Percentiles rank a stretch among this genome's conserved stretches.
Evolutionary conservation across 78 protist species (phyloP).

Genomic region (Dictyostelium brefeldianum): DNA sequence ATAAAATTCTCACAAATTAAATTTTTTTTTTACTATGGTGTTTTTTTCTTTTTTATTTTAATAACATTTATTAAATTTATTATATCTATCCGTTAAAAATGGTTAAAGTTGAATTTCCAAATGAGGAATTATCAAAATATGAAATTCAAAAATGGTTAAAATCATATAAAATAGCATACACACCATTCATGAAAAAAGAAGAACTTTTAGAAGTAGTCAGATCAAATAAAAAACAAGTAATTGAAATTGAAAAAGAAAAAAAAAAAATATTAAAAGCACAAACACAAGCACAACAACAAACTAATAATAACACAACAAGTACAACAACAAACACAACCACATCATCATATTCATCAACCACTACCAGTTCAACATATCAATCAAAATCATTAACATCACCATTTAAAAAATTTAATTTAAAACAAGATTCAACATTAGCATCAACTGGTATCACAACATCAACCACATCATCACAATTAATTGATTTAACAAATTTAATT

Average conservation of each 20-base stretch:
- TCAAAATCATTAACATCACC: constrained; percentile 64
- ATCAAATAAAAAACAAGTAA: constrained; percentile 40
- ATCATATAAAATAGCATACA: constrained; percentile 25
- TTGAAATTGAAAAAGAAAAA: constrained; percentile 39
- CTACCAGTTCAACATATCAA: background rate
- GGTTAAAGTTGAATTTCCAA: constrained; percentile 60
- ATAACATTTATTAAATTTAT: too few species aligned
- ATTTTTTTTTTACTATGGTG: too few species aligned
- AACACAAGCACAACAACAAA: background rate
- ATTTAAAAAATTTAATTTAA: constrained; percentile 39
- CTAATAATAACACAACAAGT: background rate
- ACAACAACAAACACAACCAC: background rate
- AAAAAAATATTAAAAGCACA: constrained; percentile 22
- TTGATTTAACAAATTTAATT: background rate
- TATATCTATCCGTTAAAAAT: background rate
- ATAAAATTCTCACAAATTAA: too few species aligned
- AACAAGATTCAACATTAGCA: background rate
- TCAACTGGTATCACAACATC: background rate
- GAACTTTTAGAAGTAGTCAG: constrained; percentile 22
- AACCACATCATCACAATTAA: background rate
- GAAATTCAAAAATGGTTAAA: constrained; percentile 77
- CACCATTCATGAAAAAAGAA: constrained; percentile 56
- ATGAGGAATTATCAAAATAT: constrained; percentile 42
- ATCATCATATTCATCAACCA: background rate
- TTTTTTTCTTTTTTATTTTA: too few species aligned